Evolutionary conservation across 1,284 basidiomycete genomes (phyloP).

Genomic region (Pholiota adiposa): DNA sequence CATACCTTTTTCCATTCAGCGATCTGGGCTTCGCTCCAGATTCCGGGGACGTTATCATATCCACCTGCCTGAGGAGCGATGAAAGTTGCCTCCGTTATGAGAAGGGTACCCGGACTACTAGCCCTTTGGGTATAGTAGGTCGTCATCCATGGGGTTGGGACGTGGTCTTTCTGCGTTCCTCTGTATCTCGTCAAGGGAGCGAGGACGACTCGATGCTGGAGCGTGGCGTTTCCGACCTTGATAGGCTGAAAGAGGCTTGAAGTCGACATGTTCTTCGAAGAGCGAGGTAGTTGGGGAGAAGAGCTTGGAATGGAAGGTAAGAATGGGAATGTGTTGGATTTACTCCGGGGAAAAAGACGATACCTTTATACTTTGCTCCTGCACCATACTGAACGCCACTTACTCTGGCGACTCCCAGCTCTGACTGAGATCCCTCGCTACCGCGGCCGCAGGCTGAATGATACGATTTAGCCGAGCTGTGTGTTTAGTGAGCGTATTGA

Average conservation of each 20-base stretch:
- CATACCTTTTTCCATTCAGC: constrained; percentile 44
- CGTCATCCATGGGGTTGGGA: constrained; percentile 38
- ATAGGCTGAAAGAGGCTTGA: constrained; percentile 29
- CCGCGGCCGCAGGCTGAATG: background rate
- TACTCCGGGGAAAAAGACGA: background rate
- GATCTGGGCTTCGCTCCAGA: constrained; percentile 44
- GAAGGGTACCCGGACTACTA: constrained; percentile 38
- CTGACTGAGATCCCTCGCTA: background rate
- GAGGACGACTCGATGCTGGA: constrained; percentile 32
- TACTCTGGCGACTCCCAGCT: background rate
- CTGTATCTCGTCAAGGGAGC: constrained; percentile 29
- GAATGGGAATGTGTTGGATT: background rate
- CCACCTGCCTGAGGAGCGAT: constrained; percentile 37
- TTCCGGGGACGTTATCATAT: constrained; percentile 39
- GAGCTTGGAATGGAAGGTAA: background rate
- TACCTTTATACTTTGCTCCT: background rate
- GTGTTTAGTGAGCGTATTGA: background rate
- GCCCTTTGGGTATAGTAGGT: constrained; percentile 47
- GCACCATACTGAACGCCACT: too few relatives aligned
- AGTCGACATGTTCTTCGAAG: background rate
- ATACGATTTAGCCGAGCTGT: background rate
- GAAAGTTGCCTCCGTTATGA: constrained; percentile 45
- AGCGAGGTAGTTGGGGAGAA: background rate
- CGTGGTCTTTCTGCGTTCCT: constrained; percentile 22
- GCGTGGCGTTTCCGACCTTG: constrained; percentile 23